phyloP scores from a whole-genome alignment of 106 monocot species.

The Acorus calamus region DNA sequence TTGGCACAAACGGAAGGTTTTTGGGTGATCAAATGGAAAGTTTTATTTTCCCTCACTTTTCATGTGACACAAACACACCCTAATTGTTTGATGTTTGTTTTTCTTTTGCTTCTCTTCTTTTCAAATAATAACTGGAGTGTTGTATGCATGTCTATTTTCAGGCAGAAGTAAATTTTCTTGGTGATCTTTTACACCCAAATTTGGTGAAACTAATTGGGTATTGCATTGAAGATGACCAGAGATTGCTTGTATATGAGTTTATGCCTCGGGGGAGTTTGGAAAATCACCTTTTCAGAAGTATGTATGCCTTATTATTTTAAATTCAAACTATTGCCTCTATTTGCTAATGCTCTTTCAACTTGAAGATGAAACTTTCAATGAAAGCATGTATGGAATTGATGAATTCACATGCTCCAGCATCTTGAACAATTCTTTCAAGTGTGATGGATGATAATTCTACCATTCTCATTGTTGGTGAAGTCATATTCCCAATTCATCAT shows the following conservation, averaged over 20 bases:
- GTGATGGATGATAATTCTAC: no score
- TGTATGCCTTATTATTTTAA: background rate
- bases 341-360: background rate
- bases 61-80: no score
- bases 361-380: no score
- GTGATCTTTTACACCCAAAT: slow-evolving; percentile 38
- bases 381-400: no score
- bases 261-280: slow-evolving; percentile 41
- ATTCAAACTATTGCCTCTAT: background rate
- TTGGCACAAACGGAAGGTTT: no score
- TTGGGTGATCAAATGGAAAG: no score
- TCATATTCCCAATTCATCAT: no score
- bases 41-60: no score
- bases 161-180: slow-evolving; percentile 43
- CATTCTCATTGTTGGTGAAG: no score
- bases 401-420: no score
- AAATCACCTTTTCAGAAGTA: slow-evolving; percentile 42
- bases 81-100: background rate
- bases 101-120: background rate
- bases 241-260: slow-evolving; percentile 33
- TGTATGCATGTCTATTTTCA: slow-evolving; percentile 4
- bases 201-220: slow-evolving; percentile 37
- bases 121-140: background rate
- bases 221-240: slow-evolving; percentile 42
- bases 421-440: no score